Conservation (phyloP, 164 flowering plant species). For the Macadamia tetraphylla region DNA sequence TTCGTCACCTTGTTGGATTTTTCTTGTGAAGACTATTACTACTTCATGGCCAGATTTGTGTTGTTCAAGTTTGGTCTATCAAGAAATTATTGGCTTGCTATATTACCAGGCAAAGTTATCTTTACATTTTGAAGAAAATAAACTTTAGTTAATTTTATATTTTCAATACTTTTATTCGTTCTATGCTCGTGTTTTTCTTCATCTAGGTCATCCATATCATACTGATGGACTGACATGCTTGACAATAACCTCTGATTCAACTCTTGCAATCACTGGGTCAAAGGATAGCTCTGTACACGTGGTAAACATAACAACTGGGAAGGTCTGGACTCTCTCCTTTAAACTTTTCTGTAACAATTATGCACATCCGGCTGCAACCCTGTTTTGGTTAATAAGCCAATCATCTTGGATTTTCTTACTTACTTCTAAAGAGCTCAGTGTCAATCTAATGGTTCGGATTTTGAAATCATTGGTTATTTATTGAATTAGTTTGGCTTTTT, state of each 20-base stretch:
- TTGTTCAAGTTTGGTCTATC: neutral
- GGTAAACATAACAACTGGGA: slow-evolving; percentile 71
- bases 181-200: neutral
- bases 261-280: slow-evolving; percentile 77
- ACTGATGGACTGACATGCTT: slow-evolving; percentile 77
- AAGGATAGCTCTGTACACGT: slow-evolving; percentile 66
- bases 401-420: too few species aligned
- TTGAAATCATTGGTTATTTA: too few species aligned
- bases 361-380: too few species aligned
- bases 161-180: neutral
- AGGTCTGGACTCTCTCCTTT: slow-evolving; percentile 33
- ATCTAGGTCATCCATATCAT: slow-evolving; percentile 77
- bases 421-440: too few species aligned
- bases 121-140: neutral
- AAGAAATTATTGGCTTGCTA: neutral
- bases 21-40: neutral
- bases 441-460: too few species aligned
- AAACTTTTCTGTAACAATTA: neutral
- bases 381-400: too few species aligned
- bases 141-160: neutral
- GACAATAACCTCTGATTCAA: slow-evolving; percentile 60
- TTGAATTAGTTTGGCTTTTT: too few species aligned
- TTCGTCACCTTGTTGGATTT: too few species aligned
- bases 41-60: neutral
- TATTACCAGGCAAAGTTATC: neutral